Percentiles rank a stretch among this genome's conserved stretches.
Conservation (phyloP, 176 grass and related monocot species). For the Zoysia japonica region DNA sequence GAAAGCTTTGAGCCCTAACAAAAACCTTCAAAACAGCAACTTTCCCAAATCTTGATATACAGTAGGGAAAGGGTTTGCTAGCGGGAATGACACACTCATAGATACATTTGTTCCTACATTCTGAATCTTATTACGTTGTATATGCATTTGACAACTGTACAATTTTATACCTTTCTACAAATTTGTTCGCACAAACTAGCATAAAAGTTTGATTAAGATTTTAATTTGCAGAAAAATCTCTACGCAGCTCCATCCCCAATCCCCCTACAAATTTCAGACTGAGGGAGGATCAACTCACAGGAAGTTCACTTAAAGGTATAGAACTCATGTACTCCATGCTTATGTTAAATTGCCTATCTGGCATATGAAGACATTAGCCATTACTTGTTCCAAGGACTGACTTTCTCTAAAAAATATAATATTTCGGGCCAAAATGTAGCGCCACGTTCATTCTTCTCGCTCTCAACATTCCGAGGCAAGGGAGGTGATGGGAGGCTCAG, state of each 20-base stretch:
- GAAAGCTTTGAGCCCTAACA: background rate
- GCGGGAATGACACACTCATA: background rate
- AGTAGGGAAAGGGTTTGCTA: conserved; percentile 15
- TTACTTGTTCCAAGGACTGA: conserved; percentile 19
- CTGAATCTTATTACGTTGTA: conserved; percentile 9
- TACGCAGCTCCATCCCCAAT: conserved; percentile 79
- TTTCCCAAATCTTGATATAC: background rate
- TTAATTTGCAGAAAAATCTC: conserved; percentile 73
- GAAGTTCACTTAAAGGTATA: conserved; percentile 88
- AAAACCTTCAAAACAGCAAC: background rate
- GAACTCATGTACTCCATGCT: conserved; percentile 15
- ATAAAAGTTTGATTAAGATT: conserved; percentile 35
- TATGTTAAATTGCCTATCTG: conserved; percentile 34
- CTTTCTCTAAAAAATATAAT: conserved; percentile 35
- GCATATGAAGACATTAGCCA: conserved; percentile 5
- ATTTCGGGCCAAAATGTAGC: conserved; percentile 52
- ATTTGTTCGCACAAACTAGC: conserved; percentile 6
- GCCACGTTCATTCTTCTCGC: conserved; percentile 91
- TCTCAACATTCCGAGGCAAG: conserved; percentile 86
- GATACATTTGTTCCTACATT: conserved; percentile 13
- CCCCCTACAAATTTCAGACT: conserved; percentile 84
- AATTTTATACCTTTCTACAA: conserved; percentile 30
- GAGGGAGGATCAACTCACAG: conserved; percentile 83
- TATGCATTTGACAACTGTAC: conserved; percentile 10
- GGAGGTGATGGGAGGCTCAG: conserved; percentile 85